Evolutionary conservation across 2,329 filamentous ascomycete genomes (phyloP).

Genomic region (Pseudohalonectria lignicola): DNA sequence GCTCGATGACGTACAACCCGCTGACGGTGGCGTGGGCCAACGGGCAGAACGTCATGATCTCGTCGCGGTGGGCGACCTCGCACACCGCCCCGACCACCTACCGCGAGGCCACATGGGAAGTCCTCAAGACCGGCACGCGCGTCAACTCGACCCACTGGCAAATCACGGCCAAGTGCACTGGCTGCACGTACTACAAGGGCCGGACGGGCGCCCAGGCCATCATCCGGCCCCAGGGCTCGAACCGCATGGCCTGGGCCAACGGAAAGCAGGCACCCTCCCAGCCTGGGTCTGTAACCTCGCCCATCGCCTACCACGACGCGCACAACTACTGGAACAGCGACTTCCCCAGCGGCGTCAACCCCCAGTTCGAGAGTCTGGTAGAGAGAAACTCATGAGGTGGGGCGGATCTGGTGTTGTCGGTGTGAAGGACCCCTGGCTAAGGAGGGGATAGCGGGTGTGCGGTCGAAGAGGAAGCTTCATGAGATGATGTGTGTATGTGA

Average conservation of each 20-base stretch:
- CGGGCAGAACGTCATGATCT: conserved; percentile 26
- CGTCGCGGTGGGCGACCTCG: conserved; percentile 18
- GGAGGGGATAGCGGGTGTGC: not conserved
- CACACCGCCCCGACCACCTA: conserved; percentile 8
- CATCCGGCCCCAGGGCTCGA: conserved; percentile 24
- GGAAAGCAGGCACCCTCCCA: conserved; percentile 23
- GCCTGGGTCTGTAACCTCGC: conserved; percentile 20
- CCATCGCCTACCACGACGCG: conserved; percentile 30
- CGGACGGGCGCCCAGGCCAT: conserved; percentile 23
- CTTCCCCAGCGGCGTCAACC: conserved; percentile 18
- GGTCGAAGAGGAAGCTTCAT: not conserved
- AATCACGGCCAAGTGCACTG: conserved; percentile 25
- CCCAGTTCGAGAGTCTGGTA: conserved; percentile 14
- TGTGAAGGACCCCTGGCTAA: not conserved
- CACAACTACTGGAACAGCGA: conserved; percentile 29
- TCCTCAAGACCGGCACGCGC: conserved; percentile 24
- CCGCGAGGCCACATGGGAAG: conserved; percentile 15
- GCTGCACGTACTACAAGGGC: conserved; percentile 27
- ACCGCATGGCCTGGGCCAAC: conserved; percentile 27
- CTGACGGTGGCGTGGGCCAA: conserved; percentile 32
- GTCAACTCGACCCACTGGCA: conserved; percentile 29
- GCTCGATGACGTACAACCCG: conserved; percentile 35
- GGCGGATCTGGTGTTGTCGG: not conserved
- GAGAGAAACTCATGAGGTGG: not conserved
- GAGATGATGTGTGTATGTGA: not conserved